Base-by-base conservation (phyloP, 1,284 basidiomycete genomes). In the Cryptococcus wingfieldii region DNA sequence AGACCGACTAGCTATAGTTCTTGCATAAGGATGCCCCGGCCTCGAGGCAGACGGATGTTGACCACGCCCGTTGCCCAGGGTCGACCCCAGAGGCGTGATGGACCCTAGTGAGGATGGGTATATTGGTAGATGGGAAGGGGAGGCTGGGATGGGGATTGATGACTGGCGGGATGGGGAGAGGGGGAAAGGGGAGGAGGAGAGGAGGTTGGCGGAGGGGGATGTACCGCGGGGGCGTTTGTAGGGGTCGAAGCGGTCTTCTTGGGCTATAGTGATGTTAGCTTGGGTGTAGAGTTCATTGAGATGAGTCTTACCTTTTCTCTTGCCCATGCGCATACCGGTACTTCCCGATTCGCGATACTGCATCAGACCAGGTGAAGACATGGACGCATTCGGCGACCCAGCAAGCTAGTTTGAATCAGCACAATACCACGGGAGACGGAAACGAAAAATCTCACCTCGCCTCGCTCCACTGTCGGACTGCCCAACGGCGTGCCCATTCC, bases 191-290 rank as follows among this genome's bases (percentile, higher is more conserved):
- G 63, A 64, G 6, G 65, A 53, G 7, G 59, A 62, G 14, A 56
- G 55, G 16, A 47, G 54, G 16, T 66, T 48, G 1, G 68, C 55
- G 3, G 71, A 72, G 1, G 74, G 74, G 4, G 74, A 76, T 1
- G 67, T 59, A 2, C 69, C 74, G 1, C 74, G 61, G 7, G 70
- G 69, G 4, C 74, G 64, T 60, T 76, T 76, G 62, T 76, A 76
- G 7, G 72, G 74, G 56, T 76, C 74, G 55, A 72, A 76, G 10
- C 74, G 65, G 55, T 76, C 74, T 19, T 75, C 74, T 10, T 31
- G n/a, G 25, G 38, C 34, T 38, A 31, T 7, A 7, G 38, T 31
- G 14, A n/a, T 14, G 39, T 45, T 42, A 38, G 49, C 38, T 5
- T 37, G 12, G 31, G 38, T 37, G 14, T 48, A 28, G 7, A 27